Percentiles rank a stretch among this genome's conserved stretches.
Evolutionary conservation across 371 early-diverging fungal species (phyloP).

Genomic region (Actinomortierella ambigua): DNA sequence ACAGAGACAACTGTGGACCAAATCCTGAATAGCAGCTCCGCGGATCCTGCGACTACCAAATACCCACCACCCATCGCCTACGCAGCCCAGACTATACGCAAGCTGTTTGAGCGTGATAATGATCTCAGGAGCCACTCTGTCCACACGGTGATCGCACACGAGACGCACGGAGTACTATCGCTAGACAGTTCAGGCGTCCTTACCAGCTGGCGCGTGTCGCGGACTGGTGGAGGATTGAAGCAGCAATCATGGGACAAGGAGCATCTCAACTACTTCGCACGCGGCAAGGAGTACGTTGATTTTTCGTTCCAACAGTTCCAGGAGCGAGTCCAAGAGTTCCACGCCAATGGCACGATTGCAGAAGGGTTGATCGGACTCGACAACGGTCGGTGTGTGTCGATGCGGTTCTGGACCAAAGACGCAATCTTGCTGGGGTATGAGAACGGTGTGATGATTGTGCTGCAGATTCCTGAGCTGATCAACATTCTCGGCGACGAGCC

Average conservation of each 20-base stretch:
- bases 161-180: constrained; percentile 38
- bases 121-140: constrained; percentile 31
- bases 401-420: constrained; percentile 53
- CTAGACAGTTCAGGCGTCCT: constrained; percentile 47
- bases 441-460: constrained; percentile 52
- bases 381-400: constrained; percentile 50
- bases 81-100: constrained; percentile 30
- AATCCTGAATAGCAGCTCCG: background rate
- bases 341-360: constrained; percentile 23
- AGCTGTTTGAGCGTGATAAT: constrained; percentile 31
- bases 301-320: constrained; percentile 45
- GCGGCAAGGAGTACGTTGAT: constrained; percentile 38
- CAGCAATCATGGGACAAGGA: constrained; percentile 42
- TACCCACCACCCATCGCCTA: constrained; percentile 17
- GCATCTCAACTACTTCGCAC: constrained; percentile 48
- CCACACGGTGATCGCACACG: constrained; percentile 33
- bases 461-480: constrained; percentile 46
- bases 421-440: constrained; percentile 50
- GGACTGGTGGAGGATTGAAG: constrained; percentile 23
- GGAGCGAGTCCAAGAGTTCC: constrained; percentile 32
- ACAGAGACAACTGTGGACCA: constrained; percentile 9
- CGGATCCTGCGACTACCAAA: background rate
- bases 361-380: constrained; percentile 33
- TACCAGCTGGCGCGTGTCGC: constrained; percentile 42
- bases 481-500: constrained; percentile 49